These are phyloP conservation scores for Fraxinus baroniana DNA, from an alignment of 305 asterid species.

Conservation along the genomic window DNA sequence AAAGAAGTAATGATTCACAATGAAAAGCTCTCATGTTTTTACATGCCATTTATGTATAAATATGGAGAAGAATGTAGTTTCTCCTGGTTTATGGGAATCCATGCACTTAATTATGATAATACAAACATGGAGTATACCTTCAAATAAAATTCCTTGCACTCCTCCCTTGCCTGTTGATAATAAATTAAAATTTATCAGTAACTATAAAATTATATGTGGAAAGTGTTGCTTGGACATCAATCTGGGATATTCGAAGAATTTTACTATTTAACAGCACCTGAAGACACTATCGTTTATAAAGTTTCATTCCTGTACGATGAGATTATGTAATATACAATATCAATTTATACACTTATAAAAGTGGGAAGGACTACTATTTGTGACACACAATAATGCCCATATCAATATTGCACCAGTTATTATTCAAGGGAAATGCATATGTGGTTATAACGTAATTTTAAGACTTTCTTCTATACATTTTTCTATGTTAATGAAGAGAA, in stretches of 20 bases:
- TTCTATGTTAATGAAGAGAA: neutral
- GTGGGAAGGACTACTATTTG: neutral
- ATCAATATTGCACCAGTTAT: neutral
- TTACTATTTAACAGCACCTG: neutral
- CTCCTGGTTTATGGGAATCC: neutral
- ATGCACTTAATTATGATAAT: constrained; percentile 4
- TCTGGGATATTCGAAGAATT: neutral
- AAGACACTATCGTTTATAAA: neutral
- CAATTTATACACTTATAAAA: neutral
- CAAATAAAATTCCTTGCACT: constrained; percentile 57
- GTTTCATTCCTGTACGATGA: neutral
- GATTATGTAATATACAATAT: neutral
- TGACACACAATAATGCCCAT: neutral
- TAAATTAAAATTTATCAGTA: constrained; percentile 19
- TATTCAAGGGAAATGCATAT: neutral
- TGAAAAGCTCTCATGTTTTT: neutral
- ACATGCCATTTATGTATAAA: neutral
- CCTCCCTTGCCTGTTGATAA: constrained; percentile 59
- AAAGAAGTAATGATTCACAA: neutral
- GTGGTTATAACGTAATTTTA: neutral
- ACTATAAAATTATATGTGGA: neutral
- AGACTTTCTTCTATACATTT: neutral
- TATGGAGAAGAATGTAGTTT: neutral
- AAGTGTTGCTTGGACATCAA: neutral
- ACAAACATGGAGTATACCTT: constrained; percentile 46